Base-by-base conservation (phyloP, 371 early-diverging fungal species). In the Actinomucor elegans region DNA sequence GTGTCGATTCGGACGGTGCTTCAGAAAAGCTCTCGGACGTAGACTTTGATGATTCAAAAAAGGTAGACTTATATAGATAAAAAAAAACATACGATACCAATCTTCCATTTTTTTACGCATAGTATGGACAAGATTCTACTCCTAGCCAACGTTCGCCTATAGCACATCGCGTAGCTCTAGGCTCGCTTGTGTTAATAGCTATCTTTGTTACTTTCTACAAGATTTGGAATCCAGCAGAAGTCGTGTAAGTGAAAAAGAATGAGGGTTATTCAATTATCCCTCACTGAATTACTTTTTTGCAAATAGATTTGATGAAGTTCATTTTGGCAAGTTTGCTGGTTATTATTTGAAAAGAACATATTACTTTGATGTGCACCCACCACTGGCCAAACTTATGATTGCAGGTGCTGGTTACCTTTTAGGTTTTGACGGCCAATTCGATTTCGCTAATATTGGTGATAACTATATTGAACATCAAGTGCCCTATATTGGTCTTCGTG, bases 341-440 rank as follows among this genome's bases (percentile, higher is more conserved):
- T 95, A 90, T 74, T 99, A 99, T 64, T 66, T 99, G 31, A 81
- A 87, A 10, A 73, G 97, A 23, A 83, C 87, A 38, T 99, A 96
- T 77, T 99, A 90, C 73, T 99, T 99, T 79, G 99, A 99, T 71
- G 99, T 99, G 14, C 99, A 99, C 66, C 99, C 99, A 31, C 99
- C 99, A 4, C 81, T 99, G 34, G 99, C 99, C 20, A 99, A 99
- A 70, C 64, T 99, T 74, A 77, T 99, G 69, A 74, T 98, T 14
- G 99, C 97, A 9, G 83, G 84, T 18, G 82, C 79, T 44, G 96
- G 94, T 1, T 88, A 81, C 53, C 61, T 95, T 20, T 69, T 92
- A 24, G 97, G 98, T 15, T 97, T 93, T 69, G 91, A 97, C 55
- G 99, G 99, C 2, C 87, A 89, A 54, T 98, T 90, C 63, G 76